Evolutionary conservation across 2,329 filamentous ascomycete genomes (phyloP).

Genomic region (Clarireedia sp.): DNA sequence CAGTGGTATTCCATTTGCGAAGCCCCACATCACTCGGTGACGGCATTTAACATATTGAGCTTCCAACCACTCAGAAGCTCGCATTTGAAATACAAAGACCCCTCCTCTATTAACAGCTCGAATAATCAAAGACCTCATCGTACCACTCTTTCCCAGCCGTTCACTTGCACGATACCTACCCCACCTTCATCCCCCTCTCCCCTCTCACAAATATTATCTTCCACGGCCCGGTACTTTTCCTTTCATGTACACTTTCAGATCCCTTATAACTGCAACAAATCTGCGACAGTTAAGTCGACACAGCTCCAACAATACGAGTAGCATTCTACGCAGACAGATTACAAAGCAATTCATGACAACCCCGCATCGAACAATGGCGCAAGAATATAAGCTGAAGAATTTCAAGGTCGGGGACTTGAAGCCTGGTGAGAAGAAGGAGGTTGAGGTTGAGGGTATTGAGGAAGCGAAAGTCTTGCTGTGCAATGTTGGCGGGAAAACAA

Average conservation of each 20-base stretch:
- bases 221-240: neutral
- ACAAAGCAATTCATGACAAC: slow-evolving; percentile 13
- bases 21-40: neutral
- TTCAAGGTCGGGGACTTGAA: slow-evolving; percentile 66
- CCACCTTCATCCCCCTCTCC: neutral
- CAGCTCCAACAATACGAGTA: slow-evolving; percentile 8
- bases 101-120: neutral
- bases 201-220: neutral
- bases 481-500: slow-evolving; percentile 66
- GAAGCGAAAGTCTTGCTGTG: slow-evolving; percentile 79
- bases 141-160: neutral
- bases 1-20: neutral
- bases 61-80: neutral
- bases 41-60: slow-evolving; percentile 10
- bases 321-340: neutral
- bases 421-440: slow-evolving; percentile 78
- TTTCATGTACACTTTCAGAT: slow-evolving; percentile 9
- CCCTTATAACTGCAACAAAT: neutral
- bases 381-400: slow-evolving; percentile 66
- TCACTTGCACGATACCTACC: neutral
- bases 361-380: slow-evolving; percentile 30
- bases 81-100: neutral
- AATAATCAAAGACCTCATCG: slow-evolving; percentile 1
- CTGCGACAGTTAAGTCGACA: slow-evolving; percentile 5
- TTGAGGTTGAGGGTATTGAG: slow-evolving; percentile 82